phyloP scores from a whole-genome alignment of 176 grass and related monocot genomes.

The Aegilops umbellulata region DNA sequence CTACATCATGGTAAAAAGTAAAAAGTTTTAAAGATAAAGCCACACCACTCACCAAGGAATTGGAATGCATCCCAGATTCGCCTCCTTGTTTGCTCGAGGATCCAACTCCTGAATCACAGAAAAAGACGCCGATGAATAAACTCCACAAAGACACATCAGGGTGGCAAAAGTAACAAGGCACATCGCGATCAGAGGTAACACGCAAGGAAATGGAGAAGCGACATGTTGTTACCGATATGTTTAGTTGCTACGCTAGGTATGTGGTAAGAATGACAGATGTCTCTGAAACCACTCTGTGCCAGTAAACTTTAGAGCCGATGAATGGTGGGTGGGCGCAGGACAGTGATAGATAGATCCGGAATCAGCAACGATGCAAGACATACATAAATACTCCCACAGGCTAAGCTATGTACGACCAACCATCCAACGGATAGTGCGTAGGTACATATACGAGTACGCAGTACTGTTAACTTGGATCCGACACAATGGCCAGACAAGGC shows the following conservation, averaged over 20 bases:
- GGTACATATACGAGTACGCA: background rate
- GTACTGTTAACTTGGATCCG: slow-evolving; percentile 13
- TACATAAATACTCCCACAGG: background rate
- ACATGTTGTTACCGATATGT: too few relatives aligned
- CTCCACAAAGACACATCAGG: background rate
- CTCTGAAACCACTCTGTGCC: background rate
- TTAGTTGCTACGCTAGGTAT: background rate
- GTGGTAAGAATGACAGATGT: background rate
- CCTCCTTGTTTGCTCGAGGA: slow-evolving; percentile 9
- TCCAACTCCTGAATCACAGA: slow-evolving; percentile 10
- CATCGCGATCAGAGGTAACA: background rate
- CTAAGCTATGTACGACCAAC: background rate
- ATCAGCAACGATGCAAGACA: background rate
- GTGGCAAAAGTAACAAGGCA: background rate
- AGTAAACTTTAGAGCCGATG: background rate
- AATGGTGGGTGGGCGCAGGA: background rate
- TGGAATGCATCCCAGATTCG: background rate
- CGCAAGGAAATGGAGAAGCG: background rate
- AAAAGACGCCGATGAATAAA: background rate
- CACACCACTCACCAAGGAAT: slow-evolving; percentile 20
- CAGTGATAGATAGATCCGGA: background rate
- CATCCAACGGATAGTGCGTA: slow-evolving; percentile 6
- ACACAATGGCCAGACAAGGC: slow-evolving; percentile 2
- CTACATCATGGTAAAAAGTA: background rate
- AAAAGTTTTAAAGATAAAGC: background rate